Percentiles rank a stretch among this genome's conserved stretches.
Evolutionary conservation across 225 moss, liverwort and hornwort genomes (phyloP).

Genomic region (Sphagnum contortum): DNA sequence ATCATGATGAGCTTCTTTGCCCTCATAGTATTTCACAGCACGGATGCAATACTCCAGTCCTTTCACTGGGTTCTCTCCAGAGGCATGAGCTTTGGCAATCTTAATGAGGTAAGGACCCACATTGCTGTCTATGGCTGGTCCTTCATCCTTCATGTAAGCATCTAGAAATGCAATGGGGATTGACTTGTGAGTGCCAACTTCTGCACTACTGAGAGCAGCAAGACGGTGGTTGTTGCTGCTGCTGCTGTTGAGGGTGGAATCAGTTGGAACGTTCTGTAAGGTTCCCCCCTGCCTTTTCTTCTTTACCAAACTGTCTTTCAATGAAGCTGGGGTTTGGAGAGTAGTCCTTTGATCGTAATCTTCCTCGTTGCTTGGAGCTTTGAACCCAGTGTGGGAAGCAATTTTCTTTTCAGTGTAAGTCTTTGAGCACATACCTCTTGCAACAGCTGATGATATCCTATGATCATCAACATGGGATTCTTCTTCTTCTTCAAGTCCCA

Average conservation of each 20-base stretch:
- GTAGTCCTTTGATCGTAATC: too few species aligned
- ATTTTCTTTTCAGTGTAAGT: too few species aligned
- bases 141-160: conserved; percentile 38
- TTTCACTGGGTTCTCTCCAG: conserved; percentile 44
- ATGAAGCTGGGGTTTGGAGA: too few species aligned
- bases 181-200: neutral
- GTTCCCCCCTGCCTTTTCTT: conserved; percentile 6
- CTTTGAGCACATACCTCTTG: too few species aligned
- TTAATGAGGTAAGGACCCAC: conserved; percentile 38
- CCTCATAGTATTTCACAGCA: conserved; percentile 46
- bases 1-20: neutral
- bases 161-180: conserved; percentile 34
- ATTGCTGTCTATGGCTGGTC: conserved; percentile 25
- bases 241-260: neutral
- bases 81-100: conserved; percentile 32
- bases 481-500: too few species aligned
- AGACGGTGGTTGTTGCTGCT: conserved; percentile 7
- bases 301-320: neutral
- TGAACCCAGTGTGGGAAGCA: too few species aligned
- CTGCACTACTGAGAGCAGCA: conserved; percentile 9
- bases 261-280: neutral
- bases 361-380: too few species aligned
- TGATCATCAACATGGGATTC: too few species aligned
- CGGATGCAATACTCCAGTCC: conserved; percentile 41
- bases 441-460: too few species aligned